A percentile compares a stretch with the other conserved stretches of the same genome.
Conservation (phyloP, 441 rosid genomes). For the Syzygium malaccense region DNA sequence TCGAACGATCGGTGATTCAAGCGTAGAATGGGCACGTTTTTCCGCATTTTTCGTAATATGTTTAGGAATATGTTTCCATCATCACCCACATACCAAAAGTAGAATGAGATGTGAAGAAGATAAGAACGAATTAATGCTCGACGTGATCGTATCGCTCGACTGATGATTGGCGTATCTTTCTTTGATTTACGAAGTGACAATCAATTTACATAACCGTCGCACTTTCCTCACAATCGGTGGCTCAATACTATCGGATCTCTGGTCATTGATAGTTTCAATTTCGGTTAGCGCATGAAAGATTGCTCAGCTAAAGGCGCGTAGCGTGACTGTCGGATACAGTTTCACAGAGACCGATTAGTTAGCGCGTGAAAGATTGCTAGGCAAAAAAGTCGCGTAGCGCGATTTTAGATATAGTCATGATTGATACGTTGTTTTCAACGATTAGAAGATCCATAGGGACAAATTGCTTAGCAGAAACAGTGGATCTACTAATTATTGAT, state of each 20-base stretch:
- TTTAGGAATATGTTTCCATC: no score
- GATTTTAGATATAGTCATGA: background rate
- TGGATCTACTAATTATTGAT: background rate
- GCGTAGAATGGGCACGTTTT: no score
- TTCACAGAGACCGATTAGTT: background rate
- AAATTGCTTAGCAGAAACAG: no score
- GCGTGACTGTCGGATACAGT: accelerated
- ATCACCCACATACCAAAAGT: background rate
- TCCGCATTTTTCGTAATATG: no score
- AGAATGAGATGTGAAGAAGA: background rate
- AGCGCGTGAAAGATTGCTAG: background rate
- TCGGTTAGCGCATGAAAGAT: background rate
- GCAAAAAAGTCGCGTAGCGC: background rate
- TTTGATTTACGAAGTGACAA: background rate
- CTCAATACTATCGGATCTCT: accelerated
- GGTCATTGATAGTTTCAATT: accelerated
- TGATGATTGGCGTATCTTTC: background rate
- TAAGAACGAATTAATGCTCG: background rate
- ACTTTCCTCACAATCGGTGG: accelerated
- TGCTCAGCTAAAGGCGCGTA: background rate
- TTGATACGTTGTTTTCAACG: background rate
- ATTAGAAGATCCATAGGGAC: background rate
- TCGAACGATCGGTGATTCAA: no score
- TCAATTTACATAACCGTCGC: background rate
- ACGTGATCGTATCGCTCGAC: accelerated